A percentile compares a stretch with the other conserved stretches of the same genome.
phyloP scores from a whole-genome alignment of 2,329 filamentous ascomycete genomes.

The Allantophomopsis lycopodina region DNA sequence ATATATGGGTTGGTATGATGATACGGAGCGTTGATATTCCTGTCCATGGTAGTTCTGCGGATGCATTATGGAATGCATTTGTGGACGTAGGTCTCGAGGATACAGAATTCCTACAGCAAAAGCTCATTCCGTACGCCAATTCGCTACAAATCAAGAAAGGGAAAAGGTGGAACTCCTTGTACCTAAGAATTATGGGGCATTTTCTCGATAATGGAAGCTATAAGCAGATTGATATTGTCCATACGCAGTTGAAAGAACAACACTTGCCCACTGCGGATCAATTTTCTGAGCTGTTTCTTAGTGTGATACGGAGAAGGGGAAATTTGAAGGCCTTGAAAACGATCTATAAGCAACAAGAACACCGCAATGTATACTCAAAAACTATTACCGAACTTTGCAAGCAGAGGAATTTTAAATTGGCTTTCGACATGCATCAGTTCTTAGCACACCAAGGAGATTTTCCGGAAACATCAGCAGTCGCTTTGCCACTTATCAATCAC shows the following conservation, averaged over 20 bases:
- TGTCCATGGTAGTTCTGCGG: conserved; percentile 20
- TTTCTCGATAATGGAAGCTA: conserved; percentile 14
- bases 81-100: conserved; percentile 22
- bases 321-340: conserved; percentile 21
- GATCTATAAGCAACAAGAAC: conserved; percentile 23
- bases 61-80: conserved; percentile 29
- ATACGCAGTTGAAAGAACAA: conserved; percentile 11
- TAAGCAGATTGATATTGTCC: conserved; percentile 11
- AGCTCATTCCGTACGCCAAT: conserved; percentile 24
- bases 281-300: conserved; percentile 21
- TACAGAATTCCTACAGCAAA: conserved; percentile 17
- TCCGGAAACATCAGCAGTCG: conserved; percentile 21
- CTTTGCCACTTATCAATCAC: conserved; percentile 25
- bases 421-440: conserved; percentile 30
- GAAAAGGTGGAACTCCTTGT: conserved; percentile 21
- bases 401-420: conserved; percentile 21
- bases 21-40: conserved; percentile 23
- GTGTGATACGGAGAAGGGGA: conserved; percentile 8
- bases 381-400: conserved; percentile 25
- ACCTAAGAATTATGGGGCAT: conserved; percentile 27
- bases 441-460: conserved; percentile 25
- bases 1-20: conserved; percentile 27
- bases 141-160: conserved; percentile 24
- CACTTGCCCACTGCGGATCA: conserved; percentile 18
- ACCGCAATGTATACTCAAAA: conserved; percentile 26